These are phyloP conservation scores for Hippophae rhamnoides DNA, from an alignment of 306 rosid species.

Conservation along the genomic window DNA sequence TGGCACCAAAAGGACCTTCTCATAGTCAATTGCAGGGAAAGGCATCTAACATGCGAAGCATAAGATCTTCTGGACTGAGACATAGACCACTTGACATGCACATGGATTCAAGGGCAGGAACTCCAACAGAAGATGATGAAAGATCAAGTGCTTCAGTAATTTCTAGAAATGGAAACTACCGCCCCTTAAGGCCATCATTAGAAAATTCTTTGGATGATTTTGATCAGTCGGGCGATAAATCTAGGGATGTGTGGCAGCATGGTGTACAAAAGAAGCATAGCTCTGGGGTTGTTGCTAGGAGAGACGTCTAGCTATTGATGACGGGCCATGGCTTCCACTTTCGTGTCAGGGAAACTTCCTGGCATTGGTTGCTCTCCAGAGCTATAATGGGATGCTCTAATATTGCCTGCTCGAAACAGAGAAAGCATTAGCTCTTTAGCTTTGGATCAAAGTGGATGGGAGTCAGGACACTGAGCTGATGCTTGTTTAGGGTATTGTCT, in stretches of 20 bases:
- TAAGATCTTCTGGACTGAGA: conserved; percentile 66
- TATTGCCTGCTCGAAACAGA: conserved; percentile 4
- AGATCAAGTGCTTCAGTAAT: conserved; percentile 31
- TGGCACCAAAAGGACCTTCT: conserved; percentile 45
- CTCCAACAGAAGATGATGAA: conserved; percentile 79
- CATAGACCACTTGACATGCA: conserved; percentile 69
- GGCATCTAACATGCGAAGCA: conserved; percentile 55
- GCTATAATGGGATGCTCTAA: conserved; percentile 18
- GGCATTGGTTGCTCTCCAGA: conserved; percentile 13
- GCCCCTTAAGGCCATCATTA: conserved; percentile 34
- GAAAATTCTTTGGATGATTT: conserved; percentile 64
- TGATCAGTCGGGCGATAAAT: conserved; percentile 50
- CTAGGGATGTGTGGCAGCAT: conserved; percentile 69
- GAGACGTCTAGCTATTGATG: conserved; percentile 40
- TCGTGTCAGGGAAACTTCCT: conserved; percentile 11
- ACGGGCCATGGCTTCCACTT: background rate
- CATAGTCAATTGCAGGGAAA: conserved; percentile 55
- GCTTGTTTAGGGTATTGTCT: background rate
- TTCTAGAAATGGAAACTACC: conserved; percentile 65
- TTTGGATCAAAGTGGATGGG: conserved; percentile 2
- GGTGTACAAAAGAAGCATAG: conserved; percentile 69
- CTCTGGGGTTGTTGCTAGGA: conserved; percentile 57
- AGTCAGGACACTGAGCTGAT: background rate
- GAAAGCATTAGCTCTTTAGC: conserved; percentile 6
- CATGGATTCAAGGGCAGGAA: conserved; percentile 60